phyloP scores from a whole-genome alignment of 805 yeast species.

The Pichia membranifaciens region DNA sequence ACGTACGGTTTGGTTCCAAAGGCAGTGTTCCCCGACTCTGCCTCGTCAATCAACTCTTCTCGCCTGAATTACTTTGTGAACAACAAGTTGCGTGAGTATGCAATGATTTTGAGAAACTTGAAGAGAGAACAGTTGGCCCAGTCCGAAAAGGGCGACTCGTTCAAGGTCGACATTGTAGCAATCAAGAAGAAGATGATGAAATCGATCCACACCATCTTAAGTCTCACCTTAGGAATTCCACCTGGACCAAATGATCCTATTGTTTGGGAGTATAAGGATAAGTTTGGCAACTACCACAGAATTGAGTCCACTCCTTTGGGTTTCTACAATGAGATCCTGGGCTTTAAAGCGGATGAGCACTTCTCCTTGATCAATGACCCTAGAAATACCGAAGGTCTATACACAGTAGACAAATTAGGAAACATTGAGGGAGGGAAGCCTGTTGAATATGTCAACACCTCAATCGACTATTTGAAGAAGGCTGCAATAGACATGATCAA shows the following conservation, averaged over 20 bases:
- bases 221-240: slow-evolving; percentile 71
- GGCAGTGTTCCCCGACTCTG: slow-evolving; percentile 65
- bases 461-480: slow-evolving; percentile 50
- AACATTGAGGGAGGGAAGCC: slow-evolving; percentile 70
- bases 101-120: slow-evolving; percentile 55
- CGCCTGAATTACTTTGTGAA: slow-evolving; percentile 59
- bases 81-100: slow-evolving; percentile 73
- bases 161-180: slow-evolving; percentile 14
- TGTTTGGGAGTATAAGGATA: slow-evolving; percentile 72
- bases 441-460: slow-evolving; percentile 68
- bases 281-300: slow-evolving; percentile 52
- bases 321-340: slow-evolving; percentile 54
- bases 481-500: slow-evolving; percentile 66
- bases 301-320: slow-evolving; percentile 57
- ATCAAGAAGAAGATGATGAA: slow-evolving; percentile 40
- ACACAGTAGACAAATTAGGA: slow-evolving; percentile 72
- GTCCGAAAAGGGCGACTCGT: slow-evolving; percentile 7
- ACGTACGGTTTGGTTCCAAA: slow-evolving; percentile 81
- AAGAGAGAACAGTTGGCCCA: slow-evolving; percentile 38
- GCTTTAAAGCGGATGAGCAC: slow-evolving; percentile 43
- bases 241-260: slow-evolving; percentile 65
- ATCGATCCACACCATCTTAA: slow-evolving; percentile 60
- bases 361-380: slow-evolving; percentile 82
- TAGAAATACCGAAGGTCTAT: slow-evolving; percentile 62
- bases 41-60: slow-evolving; percentile 48